phyloP scores from a whole-genome alignment of 495 filamentous ascomycete species.

The Neurospora sp. region DNA sequence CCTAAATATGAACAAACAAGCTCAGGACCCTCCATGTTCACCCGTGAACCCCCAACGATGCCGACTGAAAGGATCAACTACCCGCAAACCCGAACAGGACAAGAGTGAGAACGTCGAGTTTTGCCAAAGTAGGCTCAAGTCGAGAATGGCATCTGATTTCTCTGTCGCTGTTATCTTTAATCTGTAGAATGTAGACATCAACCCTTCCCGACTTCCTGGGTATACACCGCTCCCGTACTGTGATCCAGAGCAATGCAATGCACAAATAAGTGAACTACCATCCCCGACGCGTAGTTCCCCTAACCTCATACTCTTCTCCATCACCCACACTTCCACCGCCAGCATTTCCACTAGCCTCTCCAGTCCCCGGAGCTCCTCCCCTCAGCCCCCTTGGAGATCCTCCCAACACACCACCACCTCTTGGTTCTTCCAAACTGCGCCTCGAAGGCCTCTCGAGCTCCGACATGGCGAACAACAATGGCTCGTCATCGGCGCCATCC shows the following conservation, averaged over 20 bases:
- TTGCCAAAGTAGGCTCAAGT: not conserved
- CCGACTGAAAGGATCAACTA: no score
- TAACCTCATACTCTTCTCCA: not conserved
- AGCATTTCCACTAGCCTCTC: not conserved
- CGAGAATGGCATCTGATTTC: not conserved
- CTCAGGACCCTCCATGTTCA: not conserved
- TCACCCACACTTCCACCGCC: not conserved
- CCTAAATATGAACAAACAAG: not conserved
- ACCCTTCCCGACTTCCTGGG: no score
- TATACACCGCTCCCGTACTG: not conserved
- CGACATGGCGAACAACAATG: constrained; percentile 78
- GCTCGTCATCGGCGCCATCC: constrained; percentile 61
- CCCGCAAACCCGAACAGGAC: not conserved
- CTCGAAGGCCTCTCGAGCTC: constrained; percentile 61
- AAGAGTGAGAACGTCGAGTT: not conserved
- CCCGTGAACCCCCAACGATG: not conserved
- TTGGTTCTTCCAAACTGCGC: constrained; percentile 62
- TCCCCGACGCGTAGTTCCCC: constrained; percentile 1
- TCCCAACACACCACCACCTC: constrained; percentile 28
- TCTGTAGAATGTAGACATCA: not conserved
- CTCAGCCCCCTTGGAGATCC: not conserved
- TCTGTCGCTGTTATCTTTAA: not conserved
- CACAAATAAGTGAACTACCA: not conserved
- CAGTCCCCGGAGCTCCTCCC: not conserved
- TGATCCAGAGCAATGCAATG: not conserved